Evolutionary conservation across 2,329 filamentous ascomycete genomes (phyloP).

Genomic region (Hypomyces rosellus): DNA sequence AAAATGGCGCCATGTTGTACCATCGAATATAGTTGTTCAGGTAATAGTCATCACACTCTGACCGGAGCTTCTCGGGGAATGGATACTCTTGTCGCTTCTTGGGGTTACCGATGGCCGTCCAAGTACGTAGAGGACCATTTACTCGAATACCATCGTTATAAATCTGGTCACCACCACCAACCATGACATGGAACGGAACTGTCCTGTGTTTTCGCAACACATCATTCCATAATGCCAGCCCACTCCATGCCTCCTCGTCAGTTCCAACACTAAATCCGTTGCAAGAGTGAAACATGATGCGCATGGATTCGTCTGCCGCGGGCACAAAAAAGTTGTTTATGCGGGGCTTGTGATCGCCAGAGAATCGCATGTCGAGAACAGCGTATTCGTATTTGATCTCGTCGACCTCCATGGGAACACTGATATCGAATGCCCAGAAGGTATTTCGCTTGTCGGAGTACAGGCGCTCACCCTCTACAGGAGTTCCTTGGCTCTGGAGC

Average conservation of each 20-base stretch:
- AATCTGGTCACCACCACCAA: conserved; percentile 91
- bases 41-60: conserved; percentile 85
- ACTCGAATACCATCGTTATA: conserved; percentile 94
- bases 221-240: conserved; percentile 92
- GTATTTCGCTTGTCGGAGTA: conserved; percentile 64
- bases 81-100: conserved; percentile 71
- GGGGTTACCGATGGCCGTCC: conserved; percentile 79
- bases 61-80: conserved; percentile 72
- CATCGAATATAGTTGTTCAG: conserved; percentile 79
- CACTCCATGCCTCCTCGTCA: conserved; percentile 78
- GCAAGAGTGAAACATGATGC: conserved; percentile 97
- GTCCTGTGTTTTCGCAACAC: conserved; percentile 75
- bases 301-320: conserved; percentile 78
- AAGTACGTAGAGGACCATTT: conserved; percentile 69
- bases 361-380: conserved; percentile 60
- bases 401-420: conserved; percentile 62
- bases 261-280: conserved; percentile 92
- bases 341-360: conserved; percentile 48
- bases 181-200: conserved; percentile 87
- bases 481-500: conserved; percentile 37
- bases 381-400: conserved; percentile 77
- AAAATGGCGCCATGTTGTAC: conserved; percentile 82
- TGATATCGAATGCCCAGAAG: conserved; percentile 88
- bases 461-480: conserved; percentile 42
- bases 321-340: conserved; percentile 79